phyloP scores from a whole-genome alignment of 1,139 yeast genomes.

The Debaryomycetaceae sp. region DNA sequence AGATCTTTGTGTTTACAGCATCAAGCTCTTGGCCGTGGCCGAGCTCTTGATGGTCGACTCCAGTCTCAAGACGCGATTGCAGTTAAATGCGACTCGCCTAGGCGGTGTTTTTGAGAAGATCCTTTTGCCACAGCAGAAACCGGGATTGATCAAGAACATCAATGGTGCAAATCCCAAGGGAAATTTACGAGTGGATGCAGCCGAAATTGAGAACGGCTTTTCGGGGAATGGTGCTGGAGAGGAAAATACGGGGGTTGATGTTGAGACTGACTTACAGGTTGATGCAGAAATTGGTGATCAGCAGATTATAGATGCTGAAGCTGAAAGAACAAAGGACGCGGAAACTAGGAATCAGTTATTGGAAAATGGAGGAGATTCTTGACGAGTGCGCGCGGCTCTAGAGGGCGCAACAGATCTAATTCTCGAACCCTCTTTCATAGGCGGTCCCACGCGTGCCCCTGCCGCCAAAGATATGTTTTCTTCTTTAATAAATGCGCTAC shows the following conservation, averaged over 20 bases:
- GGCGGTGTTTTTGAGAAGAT: conserved; percentile 29
- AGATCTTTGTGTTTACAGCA: conserved; percentile 37
- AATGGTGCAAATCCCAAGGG: too few relatives aligned
- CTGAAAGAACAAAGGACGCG: too few relatives aligned
- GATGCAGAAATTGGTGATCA: background rate
- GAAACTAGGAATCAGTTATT: too few relatives aligned
- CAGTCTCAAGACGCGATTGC: conserved; percentile 25
- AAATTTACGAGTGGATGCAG: background rate
- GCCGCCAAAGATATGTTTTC: too few relatives aligned
- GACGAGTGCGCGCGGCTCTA: too few relatives aligned
- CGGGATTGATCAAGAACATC: too few relatives aligned
- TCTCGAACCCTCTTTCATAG: too few relatives aligned
- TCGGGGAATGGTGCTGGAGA: background rate
- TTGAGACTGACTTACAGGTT: background rate
- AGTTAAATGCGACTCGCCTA: conserved; percentile 35
- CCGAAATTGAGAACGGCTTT: background rate
- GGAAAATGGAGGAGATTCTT: too few relatives aligned
- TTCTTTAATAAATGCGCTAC: too few relatives aligned
- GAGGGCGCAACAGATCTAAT: too few relatives aligned
- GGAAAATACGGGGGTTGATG: background rate
- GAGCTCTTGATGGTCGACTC: conserved; percentile 27
- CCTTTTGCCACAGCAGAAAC: conserved; percentile 11
- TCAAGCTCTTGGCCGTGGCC: conserved; percentile 38
- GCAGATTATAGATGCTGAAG: too few relatives aligned
- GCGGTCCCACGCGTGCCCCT: too few relatives aligned